Conservation (phyloP, 805 yeast species). For the Wickerhamomyces xylosicus region DNA sequence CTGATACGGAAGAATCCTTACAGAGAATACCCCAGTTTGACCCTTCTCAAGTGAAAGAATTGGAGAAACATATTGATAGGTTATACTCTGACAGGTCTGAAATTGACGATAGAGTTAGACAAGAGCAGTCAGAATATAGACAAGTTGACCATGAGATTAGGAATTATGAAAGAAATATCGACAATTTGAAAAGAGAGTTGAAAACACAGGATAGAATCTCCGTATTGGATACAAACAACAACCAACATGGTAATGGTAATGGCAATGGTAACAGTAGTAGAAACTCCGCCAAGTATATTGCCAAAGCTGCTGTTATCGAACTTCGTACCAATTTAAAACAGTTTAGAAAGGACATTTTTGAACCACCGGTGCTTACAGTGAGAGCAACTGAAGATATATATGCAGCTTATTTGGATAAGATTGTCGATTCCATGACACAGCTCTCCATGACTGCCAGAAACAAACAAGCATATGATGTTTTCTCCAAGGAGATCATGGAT, state of each 20-base stretch:
- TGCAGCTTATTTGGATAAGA: conserved; percentile 47
- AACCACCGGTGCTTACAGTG: conserved; percentile 67
- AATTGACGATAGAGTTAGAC: conserved; percentile 29
- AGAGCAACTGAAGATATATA: conserved; percentile 37
- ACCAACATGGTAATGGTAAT: neutral
- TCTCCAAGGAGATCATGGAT: conserved; percentile 35
- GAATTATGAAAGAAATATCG: conserved; percentile 20
- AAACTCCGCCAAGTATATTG: neutral
- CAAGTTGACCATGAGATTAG: conserved; percentile 19
- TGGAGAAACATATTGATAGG: conserved; percentile 7
- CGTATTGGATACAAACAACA: conserved; percentile 24
- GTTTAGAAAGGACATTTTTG: conserved; percentile 39
- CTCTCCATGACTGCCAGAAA: conserved; percentile 55
- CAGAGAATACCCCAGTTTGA: conserved; percentile 7
- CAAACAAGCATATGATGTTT: conserved; percentile 34
- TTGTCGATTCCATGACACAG: conserved; percentile 42
- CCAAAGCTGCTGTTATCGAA: conserved; percentile 26
- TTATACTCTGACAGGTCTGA: conserved; percentile 20
- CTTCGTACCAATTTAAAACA: conserved; percentile 27
- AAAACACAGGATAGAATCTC: conserved; percentile 41
- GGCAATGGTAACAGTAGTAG: too few species aligned
- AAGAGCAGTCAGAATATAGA: conserved; percentile 19
- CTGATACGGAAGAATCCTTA: conserved; percentile 19
- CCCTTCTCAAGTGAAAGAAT: conserved; percentile 3
- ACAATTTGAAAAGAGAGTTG: conserved; percentile 9